Percentiles rank a stretch among this genome's conserved stretches.
Conservation (phyloP, 352 stramenopile genomes). For the Phytophthora hibernalis region DNA sequence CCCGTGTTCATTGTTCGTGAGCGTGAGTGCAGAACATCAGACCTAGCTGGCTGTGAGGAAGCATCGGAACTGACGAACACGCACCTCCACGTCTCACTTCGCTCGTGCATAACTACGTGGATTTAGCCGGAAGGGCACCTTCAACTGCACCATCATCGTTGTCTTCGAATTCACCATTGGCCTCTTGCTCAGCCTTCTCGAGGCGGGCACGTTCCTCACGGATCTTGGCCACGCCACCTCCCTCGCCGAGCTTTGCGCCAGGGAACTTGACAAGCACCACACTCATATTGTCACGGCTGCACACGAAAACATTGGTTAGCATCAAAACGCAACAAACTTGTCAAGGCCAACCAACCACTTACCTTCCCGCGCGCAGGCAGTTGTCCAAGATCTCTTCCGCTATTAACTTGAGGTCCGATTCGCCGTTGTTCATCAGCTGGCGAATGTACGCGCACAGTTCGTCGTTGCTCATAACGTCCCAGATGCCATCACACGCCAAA, state of each 20-base stretch:
- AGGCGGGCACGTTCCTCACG: constrained; percentile 56
- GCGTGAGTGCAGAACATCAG: constrained; percentile 12
- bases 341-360: neutral
- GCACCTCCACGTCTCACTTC: constrained; percentile 11
- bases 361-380: constrained; percentile 79
- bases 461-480: constrained; percentile 94
- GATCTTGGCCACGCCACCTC: constrained; percentile 67
- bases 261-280: constrained; percentile 83
- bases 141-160: constrained; percentile 25
- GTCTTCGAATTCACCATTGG: constrained; percentile 26
- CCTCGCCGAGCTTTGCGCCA: constrained; percentile 63
- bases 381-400: constrained; percentile 84
- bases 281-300: constrained; percentile 88
- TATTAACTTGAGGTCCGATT: constrained; percentile 74
- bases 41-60: constrained; percentile 29
- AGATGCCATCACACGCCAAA: constrained; percentile 94
- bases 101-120: constrained; percentile 30
- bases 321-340: neutral
- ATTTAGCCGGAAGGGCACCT: constrained; percentile 26
- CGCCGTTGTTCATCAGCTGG: constrained; percentile 72
- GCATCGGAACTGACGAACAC: constrained; percentile 12
- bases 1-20: constrained; percentile 12
- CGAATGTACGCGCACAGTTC: constrained; percentile 88
- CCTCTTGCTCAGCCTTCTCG: constrained; percentile 51
- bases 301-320: neutral